Conservation (phyloP, 331 rosid genomes). For the Acacia pycnantha region DNA sequence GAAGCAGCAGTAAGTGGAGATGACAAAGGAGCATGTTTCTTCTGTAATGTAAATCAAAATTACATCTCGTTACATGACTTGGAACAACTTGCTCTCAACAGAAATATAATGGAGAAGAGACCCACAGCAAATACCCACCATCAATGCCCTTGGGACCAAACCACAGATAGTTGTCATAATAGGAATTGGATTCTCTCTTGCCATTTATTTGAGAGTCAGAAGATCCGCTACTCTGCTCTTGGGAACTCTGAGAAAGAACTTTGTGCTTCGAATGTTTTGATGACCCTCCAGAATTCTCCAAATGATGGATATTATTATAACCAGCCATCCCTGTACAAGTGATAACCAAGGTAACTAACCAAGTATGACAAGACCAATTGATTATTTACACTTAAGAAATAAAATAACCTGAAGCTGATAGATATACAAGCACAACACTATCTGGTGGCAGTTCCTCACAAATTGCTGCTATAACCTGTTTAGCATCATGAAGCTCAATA, state of each 20-base stretch:
- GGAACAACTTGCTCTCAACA: constrained; percentile 19
- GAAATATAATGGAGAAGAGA: constrained; percentile 20
- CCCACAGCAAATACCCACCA: constrained; percentile 52
- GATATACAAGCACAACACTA: constrained; percentile 76
- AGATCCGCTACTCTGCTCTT: constrained; percentile 45
- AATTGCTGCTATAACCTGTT: constrained; percentile 92
- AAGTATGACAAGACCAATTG: constrained; percentile 23
- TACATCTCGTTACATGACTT: not conserved
- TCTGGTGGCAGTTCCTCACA: constrained; percentile 94
- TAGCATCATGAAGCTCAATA: constrained; percentile 32
- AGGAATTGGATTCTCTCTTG: constrained; percentile 56
- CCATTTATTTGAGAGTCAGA: constrained; percentile 58
- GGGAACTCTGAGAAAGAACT: constrained; percentile 48
- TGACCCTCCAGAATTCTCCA: constrained; percentile 56
- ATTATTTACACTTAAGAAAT: constrained; percentile 22
- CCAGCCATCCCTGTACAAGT: constrained; percentile 70
- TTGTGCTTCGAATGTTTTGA: constrained; percentile 59
- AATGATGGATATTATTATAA: constrained; percentile 48
- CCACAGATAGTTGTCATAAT: constrained; percentile 73
- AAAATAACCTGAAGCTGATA: constrained; percentile 88
- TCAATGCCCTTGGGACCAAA: constrained; percentile 89
- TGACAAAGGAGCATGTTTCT: constrained; percentile 21
- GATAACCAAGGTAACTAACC: constrained; percentile 43
- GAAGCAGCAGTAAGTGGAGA: constrained; percentile 23
- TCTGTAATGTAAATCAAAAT: not conserved